Conservation (phyloP, 2,329 filamentous ascomycete genomes). For the Colletotrichum horii region DNA sequence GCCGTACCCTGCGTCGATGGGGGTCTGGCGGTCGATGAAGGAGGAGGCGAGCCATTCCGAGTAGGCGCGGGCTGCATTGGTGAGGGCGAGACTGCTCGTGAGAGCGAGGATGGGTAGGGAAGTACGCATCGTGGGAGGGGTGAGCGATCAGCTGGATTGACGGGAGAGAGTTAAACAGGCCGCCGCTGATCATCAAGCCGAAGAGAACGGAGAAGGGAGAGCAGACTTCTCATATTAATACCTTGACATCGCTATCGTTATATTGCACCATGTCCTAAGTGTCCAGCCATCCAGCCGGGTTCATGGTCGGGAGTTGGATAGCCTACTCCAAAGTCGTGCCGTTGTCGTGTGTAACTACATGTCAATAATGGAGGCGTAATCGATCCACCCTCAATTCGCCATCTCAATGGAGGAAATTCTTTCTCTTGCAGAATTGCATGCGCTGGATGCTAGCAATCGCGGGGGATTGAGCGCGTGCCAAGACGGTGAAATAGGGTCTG, state of each 20-base stretch:
- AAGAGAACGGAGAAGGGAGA: neutral
- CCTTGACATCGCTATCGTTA: neutral
- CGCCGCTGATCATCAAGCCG: neutral
- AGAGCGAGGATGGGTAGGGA: neutral
- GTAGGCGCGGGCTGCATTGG: neutral
- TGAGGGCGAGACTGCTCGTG: neutral
- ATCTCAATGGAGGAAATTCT: conserved; percentile 5
- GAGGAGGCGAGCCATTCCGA: conserved; percentile 13
- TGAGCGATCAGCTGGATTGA: neutral
- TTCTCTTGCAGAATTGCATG: neutral
- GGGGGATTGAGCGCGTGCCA: neutral
- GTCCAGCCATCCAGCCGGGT: neutral
- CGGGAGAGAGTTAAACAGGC: neutral
- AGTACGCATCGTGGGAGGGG: neutral
- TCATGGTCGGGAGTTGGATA: neutral
- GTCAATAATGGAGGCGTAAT: neutral
- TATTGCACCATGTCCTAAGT: neutral
- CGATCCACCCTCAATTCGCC: neutral
- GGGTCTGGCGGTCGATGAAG: neutral
- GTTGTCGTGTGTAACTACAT: neutral
- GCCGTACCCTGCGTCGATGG: neutral
- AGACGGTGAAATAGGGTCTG: neutral
- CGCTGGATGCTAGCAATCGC: neutral
- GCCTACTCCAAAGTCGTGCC: neutral
- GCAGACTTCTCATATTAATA: neutral